Evolutionary conservation across 305 asterid species (phyloP), one percentile per base, ranked within the genome.

Genomic region (Solanum hybrid): DNA sequence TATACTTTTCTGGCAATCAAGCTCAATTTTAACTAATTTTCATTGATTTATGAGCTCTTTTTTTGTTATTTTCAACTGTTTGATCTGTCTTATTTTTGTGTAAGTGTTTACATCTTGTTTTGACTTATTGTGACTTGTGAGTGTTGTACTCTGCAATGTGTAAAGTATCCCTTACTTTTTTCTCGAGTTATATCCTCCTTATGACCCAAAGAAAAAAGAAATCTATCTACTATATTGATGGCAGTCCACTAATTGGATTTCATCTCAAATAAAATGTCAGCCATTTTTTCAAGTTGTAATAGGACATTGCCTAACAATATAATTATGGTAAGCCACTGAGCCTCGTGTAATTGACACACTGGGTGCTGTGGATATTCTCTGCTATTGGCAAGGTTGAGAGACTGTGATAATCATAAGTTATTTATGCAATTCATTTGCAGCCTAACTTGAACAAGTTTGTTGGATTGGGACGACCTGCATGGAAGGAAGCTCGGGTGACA

Each of bases 401-500:
- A 42, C 71, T 81, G 36, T 80, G 40, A 51, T 38, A 51, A 56
- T 31, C 87, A 29, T 51, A 56, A 46, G 38, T 42, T 3, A 82
- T 51, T 20, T 31, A n/a, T 79, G 60, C 31, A 29, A 29, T 51
- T 32, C 42, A 31, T 85, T 51, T 88, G 87, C 98, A 96, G 99
- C 92, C 97, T 89, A 95, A 93, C 94, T 95, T 98, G 85, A 98
- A 96, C 87, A 95, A 95, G 89, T 97, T 98, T 89, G 89, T 96
- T 96, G 97, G 88, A 90, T 85, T 96, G 95, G 99, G 99, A 16
- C 93, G 96, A 46, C 95, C 98, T 27, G 98, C 99, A 73, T 98
- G 99, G 99, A 98, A 93, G 92, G 99, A 98, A 94, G 99, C 99
- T 90, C 98, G 99, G 80, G 56, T 92, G 13, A 94, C 98, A 46